Percentiles rank a stretch among this genome's conserved stretches.
Conservation (phyloP, 257 asterid genomes). For the Osmanthus fragrans region DNA sequence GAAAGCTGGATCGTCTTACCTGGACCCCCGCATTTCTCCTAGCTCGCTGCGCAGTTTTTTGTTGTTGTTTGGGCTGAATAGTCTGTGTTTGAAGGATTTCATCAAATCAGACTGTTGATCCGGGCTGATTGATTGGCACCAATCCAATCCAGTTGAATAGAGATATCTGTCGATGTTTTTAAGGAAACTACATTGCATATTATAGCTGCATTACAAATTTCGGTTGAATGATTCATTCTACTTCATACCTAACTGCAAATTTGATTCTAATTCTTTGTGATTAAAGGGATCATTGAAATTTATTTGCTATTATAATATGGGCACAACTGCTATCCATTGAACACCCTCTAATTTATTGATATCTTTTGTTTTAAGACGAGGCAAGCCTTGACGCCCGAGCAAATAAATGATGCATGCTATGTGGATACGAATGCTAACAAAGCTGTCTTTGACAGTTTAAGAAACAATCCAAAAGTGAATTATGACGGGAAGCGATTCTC, state of each 20-base stretch:
- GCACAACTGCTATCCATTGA: background rate
- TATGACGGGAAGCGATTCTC: constrained; percentile 75
- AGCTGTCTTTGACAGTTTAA: constrained; percentile 79
- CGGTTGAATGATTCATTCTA: background rate
- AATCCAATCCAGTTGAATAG: background rate
- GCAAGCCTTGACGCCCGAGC: constrained; percentile 68
- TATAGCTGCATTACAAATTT: background rate
- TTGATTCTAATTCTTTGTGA: background rate
- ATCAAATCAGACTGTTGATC: no score
- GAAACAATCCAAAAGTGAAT: constrained; percentile 72
- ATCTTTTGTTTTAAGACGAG: constrained; percentile 54
- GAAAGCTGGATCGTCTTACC: no score
- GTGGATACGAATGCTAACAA: constrained; percentile 79
- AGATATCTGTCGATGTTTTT: background rate
- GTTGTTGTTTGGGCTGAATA: no score
- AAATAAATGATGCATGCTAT: constrained; percentile 69
- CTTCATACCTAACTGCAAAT: background rate
- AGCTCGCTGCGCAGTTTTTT: no score
- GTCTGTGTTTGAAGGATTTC: no score
- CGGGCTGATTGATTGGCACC: background rate
- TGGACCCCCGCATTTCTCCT: no score
- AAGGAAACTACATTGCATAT: background rate
- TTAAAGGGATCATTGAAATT: background rate
- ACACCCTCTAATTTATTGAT: constrained; percentile 10
- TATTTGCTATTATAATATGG: background rate